phyloP scores from a whole-genome alignment of 805 yeast species.

The Yarrowia divulgata region DNA sequence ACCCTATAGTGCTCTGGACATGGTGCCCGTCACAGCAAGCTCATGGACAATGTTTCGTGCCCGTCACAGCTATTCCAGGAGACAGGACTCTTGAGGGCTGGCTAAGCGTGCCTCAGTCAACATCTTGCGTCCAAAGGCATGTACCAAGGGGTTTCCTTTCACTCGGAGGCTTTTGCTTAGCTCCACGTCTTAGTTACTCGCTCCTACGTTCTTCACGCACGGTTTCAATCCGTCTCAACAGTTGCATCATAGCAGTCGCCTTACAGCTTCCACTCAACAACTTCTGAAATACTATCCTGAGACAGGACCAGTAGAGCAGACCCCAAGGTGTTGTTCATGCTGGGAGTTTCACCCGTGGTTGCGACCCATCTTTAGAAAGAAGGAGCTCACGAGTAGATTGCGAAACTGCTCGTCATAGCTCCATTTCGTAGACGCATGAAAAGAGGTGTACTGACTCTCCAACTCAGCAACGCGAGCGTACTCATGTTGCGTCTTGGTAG shows the following conservation, averaged over 20 bases:
- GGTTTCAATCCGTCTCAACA: neutral
- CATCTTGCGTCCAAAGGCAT: conserved; percentile 5
- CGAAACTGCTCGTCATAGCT: no score
- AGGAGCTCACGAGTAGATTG: no score
- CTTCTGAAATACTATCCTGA: neutral
- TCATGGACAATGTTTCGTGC: conserved; percentile 16
- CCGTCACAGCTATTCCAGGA: conserved; percentile 8
- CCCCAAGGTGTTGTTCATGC: no score
- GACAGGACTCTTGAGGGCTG: neutral
- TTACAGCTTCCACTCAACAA: neutral
- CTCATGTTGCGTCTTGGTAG: no score
- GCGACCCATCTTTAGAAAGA: no score
- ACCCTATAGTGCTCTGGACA: neutral
- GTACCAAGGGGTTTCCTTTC: conserved; percentile 2
- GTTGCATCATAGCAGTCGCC: neutral
- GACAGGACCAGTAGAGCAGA: no score
- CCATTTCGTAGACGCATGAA: no score
- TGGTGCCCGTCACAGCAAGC: neutral
- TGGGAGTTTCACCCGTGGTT: no score
- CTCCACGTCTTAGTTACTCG: neutral
- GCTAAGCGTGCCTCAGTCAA: neutral
- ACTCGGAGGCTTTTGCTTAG: neutral
- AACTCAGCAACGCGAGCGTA: no score
- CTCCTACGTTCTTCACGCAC: neutral
- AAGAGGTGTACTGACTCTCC: no score